These are phyloP conservation scores for Rhizopogon vesiculosus DNA, from an alignment of 768 basidiomycete species.

Conservation along the genomic window DNA sequence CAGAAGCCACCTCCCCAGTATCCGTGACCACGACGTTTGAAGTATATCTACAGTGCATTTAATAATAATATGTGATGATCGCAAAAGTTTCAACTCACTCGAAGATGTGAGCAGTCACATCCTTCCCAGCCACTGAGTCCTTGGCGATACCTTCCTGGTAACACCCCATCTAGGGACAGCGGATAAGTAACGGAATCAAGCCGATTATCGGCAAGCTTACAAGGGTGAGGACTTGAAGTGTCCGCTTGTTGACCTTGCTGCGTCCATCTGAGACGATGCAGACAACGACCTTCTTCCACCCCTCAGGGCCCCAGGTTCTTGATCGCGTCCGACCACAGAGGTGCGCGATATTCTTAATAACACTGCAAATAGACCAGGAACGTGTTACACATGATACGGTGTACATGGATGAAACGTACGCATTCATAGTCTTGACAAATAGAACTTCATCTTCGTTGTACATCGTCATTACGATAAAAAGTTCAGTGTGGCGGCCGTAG, in stretches of 20 bases:
- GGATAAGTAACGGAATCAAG: neutral
- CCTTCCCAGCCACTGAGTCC: slow-evolving; percentile 83
- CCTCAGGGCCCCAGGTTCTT: slow-evolving; percentile 82
- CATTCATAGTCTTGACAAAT: slow-evolving; percentile 80
- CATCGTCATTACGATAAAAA: slow-evolving; percentile 97
- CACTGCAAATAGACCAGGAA: slow-evolving; percentile 35
- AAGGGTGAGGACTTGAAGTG: slow-evolving; percentile 82
- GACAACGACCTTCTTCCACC: slow-evolving; percentile 89
- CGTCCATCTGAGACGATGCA: slow-evolving; percentile 86
- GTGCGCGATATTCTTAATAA: slow-evolving; percentile 83
- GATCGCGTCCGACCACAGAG: slow-evolving; percentile 66
- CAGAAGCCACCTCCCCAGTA: slow-evolving; percentile 70
- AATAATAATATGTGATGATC: neutral
- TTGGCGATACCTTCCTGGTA: slow-evolving; percentile 90
- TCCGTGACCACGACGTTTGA: slow-evolving; percentile 75
- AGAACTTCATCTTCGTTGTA: slow-evolving; percentile 87
- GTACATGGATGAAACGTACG: slow-evolving; percentile 39
- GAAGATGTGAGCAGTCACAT: slow-evolving; percentile 91
- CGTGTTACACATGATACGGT: neutral
- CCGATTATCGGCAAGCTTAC: slow-evolving; percentile 34
- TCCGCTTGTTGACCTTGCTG: slow-evolving; percentile 84
- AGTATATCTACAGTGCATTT: slow-evolving; percentile 51
- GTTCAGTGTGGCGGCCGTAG: slow-evolving; percentile 76
- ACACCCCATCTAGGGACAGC: slow-evolving; percentile 61
- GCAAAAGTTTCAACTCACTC: slow-evolving; percentile 49